Percentiles rank a stretch among this genome's conserved stretches.
phyloP scores from a whole-genome alignment of 192 early-diverging fungal species.

The Coemansia sp. region DNA sequence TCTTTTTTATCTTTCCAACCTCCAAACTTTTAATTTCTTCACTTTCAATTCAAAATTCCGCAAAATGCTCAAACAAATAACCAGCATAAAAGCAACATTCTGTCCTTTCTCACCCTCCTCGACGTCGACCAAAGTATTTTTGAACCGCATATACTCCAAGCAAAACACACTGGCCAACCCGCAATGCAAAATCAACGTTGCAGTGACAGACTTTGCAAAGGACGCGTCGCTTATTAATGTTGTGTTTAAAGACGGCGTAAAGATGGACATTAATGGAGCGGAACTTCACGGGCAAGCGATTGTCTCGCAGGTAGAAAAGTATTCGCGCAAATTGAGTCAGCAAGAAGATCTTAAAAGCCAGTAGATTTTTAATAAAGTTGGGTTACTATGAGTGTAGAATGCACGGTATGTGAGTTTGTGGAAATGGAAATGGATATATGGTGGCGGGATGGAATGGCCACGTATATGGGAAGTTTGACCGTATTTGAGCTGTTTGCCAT shows the following conservation, averaged over 20 bases:
- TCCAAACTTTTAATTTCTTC: too few species aligned
- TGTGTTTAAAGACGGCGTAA: constrained; percentile 49
- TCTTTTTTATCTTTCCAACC: neutral
- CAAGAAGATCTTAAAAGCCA: constrained; percentile 51
- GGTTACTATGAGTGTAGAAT: constrained; percentile 3
- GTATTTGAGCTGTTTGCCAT: constrained; percentile 3
- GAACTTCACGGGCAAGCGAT: constrained; percentile 45
- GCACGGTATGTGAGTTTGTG: neutral
- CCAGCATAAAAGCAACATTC: constrained; percentile 43
- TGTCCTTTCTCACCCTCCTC: constrained; percentile 42
- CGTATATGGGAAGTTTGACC: constrained; percentile 23
- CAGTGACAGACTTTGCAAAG: constrained; percentile 19
- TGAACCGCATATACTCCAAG: constrained; percentile 46
- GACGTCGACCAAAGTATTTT: constrained; percentile 48
- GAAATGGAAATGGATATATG: constrained; percentile 15
- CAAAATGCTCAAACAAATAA: constrained; percentile 51
- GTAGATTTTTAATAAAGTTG: neutral
- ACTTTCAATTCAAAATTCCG: neutral
- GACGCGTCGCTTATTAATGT: constrained; percentile 43
- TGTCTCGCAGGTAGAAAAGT: constrained; percentile 36
- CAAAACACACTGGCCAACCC: constrained; percentile 46
- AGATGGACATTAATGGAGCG: constrained; percentile 30
- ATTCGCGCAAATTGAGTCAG: constrained; percentile 45
- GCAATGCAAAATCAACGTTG: constrained; percentile 46
- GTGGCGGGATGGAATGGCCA: constrained; percentile 22